Evolutionary conservation across 805 yeast species (phyloP).

Genomic region (Metschnikowia cerradonensis): DNA sequence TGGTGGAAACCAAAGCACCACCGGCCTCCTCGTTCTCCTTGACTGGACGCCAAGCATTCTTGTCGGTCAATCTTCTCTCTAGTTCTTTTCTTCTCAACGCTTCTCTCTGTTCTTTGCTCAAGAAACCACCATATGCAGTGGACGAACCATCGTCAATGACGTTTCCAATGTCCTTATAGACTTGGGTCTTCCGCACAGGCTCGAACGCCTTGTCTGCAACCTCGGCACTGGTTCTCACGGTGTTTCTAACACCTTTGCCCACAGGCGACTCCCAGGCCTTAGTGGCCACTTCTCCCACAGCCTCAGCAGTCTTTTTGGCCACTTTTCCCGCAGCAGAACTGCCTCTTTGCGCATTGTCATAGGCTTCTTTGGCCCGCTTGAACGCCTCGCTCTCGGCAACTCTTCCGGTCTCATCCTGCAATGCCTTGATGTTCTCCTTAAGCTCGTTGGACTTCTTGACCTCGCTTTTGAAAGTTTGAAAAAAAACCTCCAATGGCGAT

Average conservation of each 20-base stretch:
- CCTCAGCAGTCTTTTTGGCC: constrained; percentile 86
- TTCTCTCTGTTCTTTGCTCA: constrained; percentile 76
- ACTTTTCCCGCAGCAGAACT: constrained; percentile 67
- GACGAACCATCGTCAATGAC: constrained; percentile 91
- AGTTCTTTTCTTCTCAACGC: constrained; percentile 51
- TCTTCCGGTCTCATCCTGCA: constrained; percentile 93
- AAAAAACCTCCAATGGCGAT: constrained; percentile 87
- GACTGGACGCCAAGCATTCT: constrained; percentile 62
- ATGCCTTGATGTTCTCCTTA: constrained; percentile 87
- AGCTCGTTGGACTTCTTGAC: constrained; percentile 88
- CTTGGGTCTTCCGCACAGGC: constrained; percentile 87
- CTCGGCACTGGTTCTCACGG: constrained; percentile 79
- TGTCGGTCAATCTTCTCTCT: constrained; percentile 54
- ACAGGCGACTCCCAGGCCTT: constrained; percentile 97
- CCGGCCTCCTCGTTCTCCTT: constrained; percentile 82
- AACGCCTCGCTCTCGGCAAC: constrained; percentile 92
- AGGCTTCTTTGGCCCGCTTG: constrained; percentile 89
- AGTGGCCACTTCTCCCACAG: constrained; percentile 81
- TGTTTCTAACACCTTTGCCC: constrained; percentile 81
- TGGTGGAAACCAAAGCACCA: constrained; percentile 74
- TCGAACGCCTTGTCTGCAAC: constrained; percentile 84
- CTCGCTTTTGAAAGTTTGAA: constrained; percentile 86
- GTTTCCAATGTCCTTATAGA: constrained; percentile 83
- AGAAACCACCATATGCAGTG: constrained; percentile 87
- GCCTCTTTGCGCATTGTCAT: constrained; percentile 73